Evolutionary conservation across 2,329 filamentous ascomycete genomes (phyloP), one percentile per base, ranked within the genome.

Genomic region (Parastagonospora avenae): DNA sequence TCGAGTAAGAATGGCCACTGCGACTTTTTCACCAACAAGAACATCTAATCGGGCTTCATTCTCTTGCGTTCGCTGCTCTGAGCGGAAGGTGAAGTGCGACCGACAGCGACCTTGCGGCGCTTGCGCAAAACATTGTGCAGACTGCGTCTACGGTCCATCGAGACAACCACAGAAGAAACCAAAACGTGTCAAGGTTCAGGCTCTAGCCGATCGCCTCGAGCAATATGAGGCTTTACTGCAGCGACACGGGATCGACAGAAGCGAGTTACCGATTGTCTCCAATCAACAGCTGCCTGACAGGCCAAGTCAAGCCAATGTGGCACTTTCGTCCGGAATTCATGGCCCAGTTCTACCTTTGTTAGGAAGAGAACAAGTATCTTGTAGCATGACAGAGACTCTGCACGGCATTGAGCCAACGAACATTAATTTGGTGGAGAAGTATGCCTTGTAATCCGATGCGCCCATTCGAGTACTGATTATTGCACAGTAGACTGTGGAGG

Each of bases 401-500:
- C 16, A n/a, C 4, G 9, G 9, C 30, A 33, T 2, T 43, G 41
- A 24, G 3, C 28, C 32, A 32, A 10, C n/a, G 8, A 36, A 31
- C 11, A 33, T 47, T 15, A 55, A 83, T 42, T 85, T 88, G 67
- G 85, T 87, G 1, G 86, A 29, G 70, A 91, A 44, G 85, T 90
- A 2, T 72, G 90, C 35, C 85, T 85, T 54, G 85, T 24, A 3
- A 24, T 89, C 48, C 84, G 84, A 28, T 84, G 81, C 52, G 83
- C 82, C 42, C 69, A 90, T 90, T 66, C 82, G 90, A 51, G 89
- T 11, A 45, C 62, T 67, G 42, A 66, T 12, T 37, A 28, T 38
- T 43, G 16, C 12, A 85, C 73, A 88, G 83, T 67, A 85, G 82
- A 2, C 88, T 90, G 61, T 90, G 86, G 86, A 82, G 86, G 15